These are phyloP conservation scores for Podila epicladia DNA, from an alignment of 192 early-diverging fungal species.

Conservation along the genomic window DNA sequence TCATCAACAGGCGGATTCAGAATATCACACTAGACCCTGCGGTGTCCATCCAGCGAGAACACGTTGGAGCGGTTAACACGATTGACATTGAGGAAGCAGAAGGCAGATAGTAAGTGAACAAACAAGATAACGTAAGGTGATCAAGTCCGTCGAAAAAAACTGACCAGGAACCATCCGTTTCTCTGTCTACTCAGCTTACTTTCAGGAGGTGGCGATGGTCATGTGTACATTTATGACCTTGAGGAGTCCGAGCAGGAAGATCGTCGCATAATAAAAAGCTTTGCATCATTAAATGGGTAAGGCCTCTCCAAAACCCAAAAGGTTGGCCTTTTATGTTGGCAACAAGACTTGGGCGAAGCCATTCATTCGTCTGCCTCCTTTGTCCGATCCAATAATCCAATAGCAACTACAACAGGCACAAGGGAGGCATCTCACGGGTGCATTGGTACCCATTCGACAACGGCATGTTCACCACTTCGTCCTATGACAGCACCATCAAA, in stretches of 20 bases:
- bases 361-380: conserved; percentile 14
- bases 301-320: background rate
- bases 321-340: background rate
- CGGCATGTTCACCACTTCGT: conserved; percentile 84
- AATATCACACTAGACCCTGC: conserved; percentile 33
- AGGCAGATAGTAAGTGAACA: conserved; percentile 59
- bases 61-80: conserved; percentile 53
- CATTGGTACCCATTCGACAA: conserved; percentile 88
- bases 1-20: conserved; percentile 13
- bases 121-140: background rate
- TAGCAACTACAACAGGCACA: conserved; percentile 64
- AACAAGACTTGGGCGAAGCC: background rate
- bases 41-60: conserved; percentile 28
- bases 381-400: conserved; percentile 52
- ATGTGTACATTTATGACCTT: conserved; percentile 70
- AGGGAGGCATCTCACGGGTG: conserved; percentile 72
- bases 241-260: conserved; percentile 51
- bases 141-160: too few relatives aligned
- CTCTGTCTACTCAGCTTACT: conserved; percentile 56
- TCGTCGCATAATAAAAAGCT: conserved; percentile 37
- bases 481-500: conserved; percentile 79
- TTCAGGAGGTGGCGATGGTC: conserved; percentile 68
- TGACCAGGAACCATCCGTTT: background rate
- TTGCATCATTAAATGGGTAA: conserved; percentile 25
- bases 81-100: conserved; percentile 66